Evolutionary conservation across 2,329 filamentous ascomycete genomes (phyloP).

Genomic region (Ophiostoma montium): DNA sequence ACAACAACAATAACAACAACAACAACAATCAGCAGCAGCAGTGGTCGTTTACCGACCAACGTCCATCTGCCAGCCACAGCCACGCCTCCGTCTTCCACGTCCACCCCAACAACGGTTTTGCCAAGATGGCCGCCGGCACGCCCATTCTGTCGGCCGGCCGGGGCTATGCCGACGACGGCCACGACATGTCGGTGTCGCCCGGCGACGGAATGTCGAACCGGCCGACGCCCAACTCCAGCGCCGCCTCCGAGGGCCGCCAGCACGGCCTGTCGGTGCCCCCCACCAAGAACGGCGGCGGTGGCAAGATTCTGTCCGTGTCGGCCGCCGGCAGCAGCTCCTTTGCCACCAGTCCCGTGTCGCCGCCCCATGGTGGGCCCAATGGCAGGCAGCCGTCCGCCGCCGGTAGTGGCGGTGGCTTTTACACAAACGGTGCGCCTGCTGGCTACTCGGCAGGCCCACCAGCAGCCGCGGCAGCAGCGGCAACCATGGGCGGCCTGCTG

Average conservation of each 20-base stretch:
- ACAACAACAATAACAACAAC: not conserved
- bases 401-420: conserved; percentile 21
- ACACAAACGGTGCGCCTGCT: conserved; percentile 15
- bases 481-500: conserved; percentile 8
- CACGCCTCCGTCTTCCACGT: conserved; percentile 12
- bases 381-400: conserved; percentile 21
- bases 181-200: conserved; percentile 34
- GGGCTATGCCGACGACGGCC: conserved; percentile 28
- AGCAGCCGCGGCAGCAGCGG: not conserved
- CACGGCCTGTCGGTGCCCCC: conserved; percentile 13
- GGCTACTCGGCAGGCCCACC: conserved; percentile 17
- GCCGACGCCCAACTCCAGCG: conserved; percentile 47
- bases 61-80: conserved; percentile 18
- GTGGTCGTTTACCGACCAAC: conserved; percentile 26
- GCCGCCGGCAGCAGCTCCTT: conserved; percentile 32
- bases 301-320: conserved; percentile 16
- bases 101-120: conserved; percentile 9
- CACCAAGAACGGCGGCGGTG: too few species aligned
- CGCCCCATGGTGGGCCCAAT: conserved; percentile 13
- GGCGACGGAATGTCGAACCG: conserved; percentile 36
- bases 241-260: conserved; percentile 28
- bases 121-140: conserved; percentile 3
- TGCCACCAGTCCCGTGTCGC: conserved; percentile 35
- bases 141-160: conserved; percentile 3
- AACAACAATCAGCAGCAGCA: conserved; percentile 6